phyloP scores from a whole-genome alignment of 2,329 filamentous ascomycete genomes.

The Xylariaceae sp. region DNA sequence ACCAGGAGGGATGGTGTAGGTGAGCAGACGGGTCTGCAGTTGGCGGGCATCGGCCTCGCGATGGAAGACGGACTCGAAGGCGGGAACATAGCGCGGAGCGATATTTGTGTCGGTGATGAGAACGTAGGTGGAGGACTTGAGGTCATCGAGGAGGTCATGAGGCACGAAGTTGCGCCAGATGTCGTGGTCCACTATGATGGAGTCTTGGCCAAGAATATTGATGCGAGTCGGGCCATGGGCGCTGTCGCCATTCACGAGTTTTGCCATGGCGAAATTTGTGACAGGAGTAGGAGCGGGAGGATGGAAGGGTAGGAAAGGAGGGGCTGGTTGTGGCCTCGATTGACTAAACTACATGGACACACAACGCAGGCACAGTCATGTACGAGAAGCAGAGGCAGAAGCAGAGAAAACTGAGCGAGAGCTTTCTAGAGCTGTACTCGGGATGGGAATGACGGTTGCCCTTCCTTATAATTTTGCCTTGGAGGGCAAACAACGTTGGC shows the following conservation, averaged over 20 bases:
- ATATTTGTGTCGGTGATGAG: conserved; percentile 97
- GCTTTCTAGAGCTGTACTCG: neutral
- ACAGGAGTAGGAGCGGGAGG: neutral
- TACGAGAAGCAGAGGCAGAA: neutral
- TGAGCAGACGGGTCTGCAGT: conserved; percentile 65
- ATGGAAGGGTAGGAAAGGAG: neutral
- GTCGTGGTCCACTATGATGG: conserved; percentile 87
- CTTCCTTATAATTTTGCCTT: too few relatives aligned
- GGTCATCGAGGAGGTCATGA: conserved; percentile 71
- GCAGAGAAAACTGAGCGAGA: neutral
- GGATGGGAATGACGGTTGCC: neutral
- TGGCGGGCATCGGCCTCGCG: conserved; percentile 34
- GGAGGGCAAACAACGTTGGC: too few relatives aligned
- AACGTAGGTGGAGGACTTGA: conserved; percentile 86
- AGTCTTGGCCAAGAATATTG: conserved; percentile 80
- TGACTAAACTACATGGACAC: neutral
- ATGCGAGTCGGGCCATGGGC: conserved; percentile 52
- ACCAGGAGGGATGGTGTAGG: conserved; percentile 82
- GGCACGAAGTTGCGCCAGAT: conserved; percentile 82
- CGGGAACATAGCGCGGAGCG: conserved; percentile 71
- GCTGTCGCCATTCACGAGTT: conserved; percentile 6
- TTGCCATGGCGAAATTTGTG: conserved; percentile 10
- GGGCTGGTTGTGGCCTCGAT: neutral
- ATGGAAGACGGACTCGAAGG: conserved; percentile 66
- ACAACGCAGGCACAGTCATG: neutral